Percentiles rank a stretch among this genome's conserved stretches.
Conservation (phyloP, 139 green algal species). For the Micromonas pusilla region DNA sequence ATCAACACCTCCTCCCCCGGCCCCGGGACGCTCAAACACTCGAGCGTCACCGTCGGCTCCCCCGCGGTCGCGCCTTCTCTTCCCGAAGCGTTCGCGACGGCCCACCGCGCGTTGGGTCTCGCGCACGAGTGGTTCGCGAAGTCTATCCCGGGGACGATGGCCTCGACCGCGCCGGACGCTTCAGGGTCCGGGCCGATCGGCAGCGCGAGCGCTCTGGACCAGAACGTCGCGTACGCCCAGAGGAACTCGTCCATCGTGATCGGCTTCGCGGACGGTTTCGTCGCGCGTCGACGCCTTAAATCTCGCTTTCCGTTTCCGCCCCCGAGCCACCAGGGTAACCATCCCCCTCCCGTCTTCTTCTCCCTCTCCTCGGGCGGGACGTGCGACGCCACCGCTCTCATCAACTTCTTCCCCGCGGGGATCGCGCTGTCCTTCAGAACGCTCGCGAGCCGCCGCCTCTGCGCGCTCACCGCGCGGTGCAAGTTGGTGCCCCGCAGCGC, state of each 20-base stretch:
- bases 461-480: too few relatives aligned
- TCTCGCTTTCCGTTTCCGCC: too few relatives aligned
- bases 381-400: too few relatives aligned
- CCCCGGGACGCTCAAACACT: not conserved
- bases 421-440: too few relatives aligned
- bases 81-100: not conserved
- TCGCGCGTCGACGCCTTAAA: too few relatives aligned
- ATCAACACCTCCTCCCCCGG: not conserved
- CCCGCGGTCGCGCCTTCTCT: not conserved
- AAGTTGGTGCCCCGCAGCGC: not conserved
- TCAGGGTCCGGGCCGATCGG: not conserved
- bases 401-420: too few relatives aligned
- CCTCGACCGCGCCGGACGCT: not conserved
- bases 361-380: too few relatives aligned
- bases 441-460: too few relatives aligned
- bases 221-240: not conserved
- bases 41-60: not conserved
- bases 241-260: not conserved
- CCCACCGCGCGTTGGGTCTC: not conserved
- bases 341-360: too few relatives aligned
- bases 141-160: not conserved
- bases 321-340: too few relatives aligned
- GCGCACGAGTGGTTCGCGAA: not conserved
- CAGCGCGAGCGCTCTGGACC: not conserved
- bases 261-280: too few relatives aligned